Conservation (phyloP, 2,329 filamentous ascomycete genomes). For the Fusarium coffeatum region DNA sequence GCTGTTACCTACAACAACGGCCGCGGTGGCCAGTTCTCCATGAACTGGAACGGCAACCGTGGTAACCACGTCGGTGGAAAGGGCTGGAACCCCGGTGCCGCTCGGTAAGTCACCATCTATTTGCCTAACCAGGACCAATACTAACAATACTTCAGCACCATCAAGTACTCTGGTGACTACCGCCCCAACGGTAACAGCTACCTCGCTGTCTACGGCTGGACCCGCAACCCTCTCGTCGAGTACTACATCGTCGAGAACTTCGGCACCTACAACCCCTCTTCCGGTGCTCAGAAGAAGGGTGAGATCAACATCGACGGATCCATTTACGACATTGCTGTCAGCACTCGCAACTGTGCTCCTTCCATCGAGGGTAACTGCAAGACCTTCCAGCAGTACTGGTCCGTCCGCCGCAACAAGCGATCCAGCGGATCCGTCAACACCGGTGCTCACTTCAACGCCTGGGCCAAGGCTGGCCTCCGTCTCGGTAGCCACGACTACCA, state of each 20-base stretch:
- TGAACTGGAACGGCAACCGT: conserved; percentile 53
- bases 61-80: conserved; percentile 46
- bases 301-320: conserved; percentile 52
- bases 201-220: conserved; percentile 56
- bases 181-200: conserved; percentile 53
- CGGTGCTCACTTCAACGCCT: conserved; percentile 64
- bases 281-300: conserved; percentile 50
- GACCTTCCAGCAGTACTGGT: conserved; percentile 67
- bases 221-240: conserved; percentile 52
- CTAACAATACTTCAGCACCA: conserved; percentile 30
- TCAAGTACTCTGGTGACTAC: conserved; percentile 49
- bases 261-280: conserved; percentile 49
- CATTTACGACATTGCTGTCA: conserved; percentile 54
- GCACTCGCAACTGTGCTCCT: conserved; percentile 56
- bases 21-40: conserved; percentile 57
- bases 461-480: conserved; percentile 60
- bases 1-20: conserved; percentile 60
- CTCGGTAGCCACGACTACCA: conserved; percentile 64
- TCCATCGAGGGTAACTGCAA: conserved; percentile 59
- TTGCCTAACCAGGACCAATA: neutral
- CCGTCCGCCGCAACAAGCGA: conserved; percentile 62
- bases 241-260: conserved; percentile 56
- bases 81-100: conserved; percentile 41
- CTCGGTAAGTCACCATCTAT: conserved; percentile 51
- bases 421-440: conserved; percentile 62